Evolutionary conservation across 2,329 filamentous ascomycete genomes (phyloP).

Genomic region (Eutypella sp.): DNA sequence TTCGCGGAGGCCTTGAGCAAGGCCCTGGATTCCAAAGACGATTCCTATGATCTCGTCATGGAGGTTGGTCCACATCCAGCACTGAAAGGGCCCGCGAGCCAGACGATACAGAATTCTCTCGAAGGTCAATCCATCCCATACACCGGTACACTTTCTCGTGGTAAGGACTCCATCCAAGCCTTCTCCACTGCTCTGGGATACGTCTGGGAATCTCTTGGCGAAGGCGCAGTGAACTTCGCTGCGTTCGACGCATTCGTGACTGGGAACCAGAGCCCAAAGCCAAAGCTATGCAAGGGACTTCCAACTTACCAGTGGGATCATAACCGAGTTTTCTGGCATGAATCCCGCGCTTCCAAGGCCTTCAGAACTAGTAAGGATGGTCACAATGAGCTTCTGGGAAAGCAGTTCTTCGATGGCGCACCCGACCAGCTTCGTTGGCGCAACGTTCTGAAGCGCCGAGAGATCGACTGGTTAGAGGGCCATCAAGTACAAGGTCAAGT

Average conservation of each 20-base stretch:
- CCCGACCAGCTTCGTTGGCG: conserved; percentile 8
- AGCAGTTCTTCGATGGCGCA: conserved; percentile 1
- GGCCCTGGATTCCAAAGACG: conserved; percentile 14
- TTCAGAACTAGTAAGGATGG: background rate
- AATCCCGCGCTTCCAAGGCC: conserved; percentile 6
- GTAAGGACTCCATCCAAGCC: conserved; percentile 17
- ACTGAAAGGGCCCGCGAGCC: conserved; percentile 34
- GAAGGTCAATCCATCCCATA: conserved; percentile 22
- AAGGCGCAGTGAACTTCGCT: background rate
- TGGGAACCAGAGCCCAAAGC: background rate
- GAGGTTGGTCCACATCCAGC: conserved; percentile 43
- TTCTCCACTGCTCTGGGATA: background rate
- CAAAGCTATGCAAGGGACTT: conserved; percentile 5
- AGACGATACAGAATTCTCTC: conserved; percentile 26
- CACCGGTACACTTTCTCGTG: conserved; percentile 26
- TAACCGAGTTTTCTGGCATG: conserved; percentile 6
- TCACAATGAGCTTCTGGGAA: conserved; percentile 10
- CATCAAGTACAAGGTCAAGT: conserved; percentile 17
- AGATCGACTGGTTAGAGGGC: conserved; percentile 12
- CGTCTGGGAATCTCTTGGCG: background rate
- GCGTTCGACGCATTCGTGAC: background rate
- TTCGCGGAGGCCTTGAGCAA: conserved; percentile 36
- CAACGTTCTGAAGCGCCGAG: conserved; percentile 12
- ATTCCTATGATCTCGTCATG: conserved; percentile 31
- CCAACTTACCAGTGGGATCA: conserved; percentile 17